phyloP scores from a whole-genome alignment of 2,329 filamentous ascomycete species.

The Verticillium longisporum region DNA sequence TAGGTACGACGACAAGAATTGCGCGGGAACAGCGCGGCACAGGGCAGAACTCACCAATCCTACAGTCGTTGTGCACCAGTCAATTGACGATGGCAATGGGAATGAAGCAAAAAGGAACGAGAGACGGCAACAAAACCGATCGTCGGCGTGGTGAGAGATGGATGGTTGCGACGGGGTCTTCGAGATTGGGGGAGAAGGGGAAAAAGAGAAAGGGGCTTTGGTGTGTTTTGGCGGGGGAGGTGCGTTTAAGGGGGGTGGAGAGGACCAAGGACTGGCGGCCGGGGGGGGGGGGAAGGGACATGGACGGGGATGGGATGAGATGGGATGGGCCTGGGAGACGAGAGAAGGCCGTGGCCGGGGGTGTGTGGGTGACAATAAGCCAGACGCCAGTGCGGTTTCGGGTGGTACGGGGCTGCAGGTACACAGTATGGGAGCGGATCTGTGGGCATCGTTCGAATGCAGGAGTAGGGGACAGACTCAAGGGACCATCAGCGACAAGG shows the following conservation, averaged over 20 bases:
- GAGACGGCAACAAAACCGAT: slow-evolving; percentile 7
- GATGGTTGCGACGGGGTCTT: slow-evolving; percentile 11
- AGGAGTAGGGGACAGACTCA: not conserved
- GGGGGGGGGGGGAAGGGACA: not conserved
- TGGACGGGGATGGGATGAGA: slow-evolving; percentile 9
- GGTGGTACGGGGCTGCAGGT: not conserved
- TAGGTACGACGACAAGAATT: not conserved
- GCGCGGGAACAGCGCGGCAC: not conserved
- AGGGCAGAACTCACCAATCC: not conserved
- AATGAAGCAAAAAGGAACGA: slow-evolving; percentile 13
- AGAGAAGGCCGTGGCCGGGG: not conserved
- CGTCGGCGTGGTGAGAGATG: slow-evolving; percentile 6
- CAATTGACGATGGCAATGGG: slow-evolving; percentile 6
- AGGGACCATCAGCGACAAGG: not conserved
- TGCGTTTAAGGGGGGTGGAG: slow-evolving; percentile 13
- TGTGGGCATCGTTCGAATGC: not conserved
- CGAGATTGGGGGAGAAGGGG: slow-evolving; percentile 11
- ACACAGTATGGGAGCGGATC: not conserved
- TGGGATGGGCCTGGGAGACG: slow-evolving; percentile 1
- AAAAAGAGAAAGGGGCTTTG: slow-evolving; percentile 12
- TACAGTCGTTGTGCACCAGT: not conserved
- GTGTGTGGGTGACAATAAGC: slow-evolving; percentile 1
- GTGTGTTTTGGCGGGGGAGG: slow-evolving; percentile 3
- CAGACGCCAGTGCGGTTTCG: slow-evolving; percentile 3
- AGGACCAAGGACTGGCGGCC: slow-evolving; percentile 10